phyloP scores from a whole-genome alignment of 768 basidiomycete species.

The Sarcodon aspratus region DNA sequence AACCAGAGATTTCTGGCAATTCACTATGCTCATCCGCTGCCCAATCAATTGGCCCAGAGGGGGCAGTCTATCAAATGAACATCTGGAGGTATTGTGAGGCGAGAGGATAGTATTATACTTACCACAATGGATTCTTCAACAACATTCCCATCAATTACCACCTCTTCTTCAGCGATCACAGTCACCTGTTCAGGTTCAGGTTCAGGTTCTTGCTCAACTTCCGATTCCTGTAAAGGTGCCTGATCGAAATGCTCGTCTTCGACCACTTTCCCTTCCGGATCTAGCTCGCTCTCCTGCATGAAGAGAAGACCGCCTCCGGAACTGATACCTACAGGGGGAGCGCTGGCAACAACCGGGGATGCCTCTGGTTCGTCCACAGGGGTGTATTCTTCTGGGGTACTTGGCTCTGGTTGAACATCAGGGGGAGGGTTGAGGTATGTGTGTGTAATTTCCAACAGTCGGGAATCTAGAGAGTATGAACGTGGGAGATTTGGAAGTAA shows the following conservation, averaged over 20 bases:
- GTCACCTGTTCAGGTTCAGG: constrained; percentile 16
- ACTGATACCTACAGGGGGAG: constrained; percentile 24
- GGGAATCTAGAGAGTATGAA: constrained; percentile 34
- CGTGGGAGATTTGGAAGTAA: not conserved
- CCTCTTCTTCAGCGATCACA: constrained; percentile 9
- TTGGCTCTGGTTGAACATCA: constrained; percentile 20
- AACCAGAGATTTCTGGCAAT: constrained; percentile 64
- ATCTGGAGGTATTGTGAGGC: not conserved
- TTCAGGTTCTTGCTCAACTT: constrained; percentile 5
- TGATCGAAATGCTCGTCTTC: constrained; percentile 28
- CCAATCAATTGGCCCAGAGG: constrained; percentile 55
- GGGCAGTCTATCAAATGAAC: constrained; percentile 4
- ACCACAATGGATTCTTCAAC: constrained; percentile 13
- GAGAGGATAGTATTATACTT: constrained; percentile 3
- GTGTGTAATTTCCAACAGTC: constrained; percentile 43
- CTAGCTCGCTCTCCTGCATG: constrained; percentile 75
- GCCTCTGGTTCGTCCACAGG: constrained; percentile 3
- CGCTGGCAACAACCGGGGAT: constrained; percentile 22
- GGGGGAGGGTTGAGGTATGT: constrained; percentile 36
- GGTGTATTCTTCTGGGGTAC: constrained; percentile 9
- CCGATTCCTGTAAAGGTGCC: constrained; percentile 34
- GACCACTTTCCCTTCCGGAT: constrained; percentile 22
- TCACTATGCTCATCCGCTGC: constrained; percentile 72
- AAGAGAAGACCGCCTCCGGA: constrained; percentile 58
- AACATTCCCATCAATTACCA: constrained; percentile 14